Conservation (phyloP, 2,329 filamentous ascomycete species). For the Pseudogymnoascus sp. region DNA sequence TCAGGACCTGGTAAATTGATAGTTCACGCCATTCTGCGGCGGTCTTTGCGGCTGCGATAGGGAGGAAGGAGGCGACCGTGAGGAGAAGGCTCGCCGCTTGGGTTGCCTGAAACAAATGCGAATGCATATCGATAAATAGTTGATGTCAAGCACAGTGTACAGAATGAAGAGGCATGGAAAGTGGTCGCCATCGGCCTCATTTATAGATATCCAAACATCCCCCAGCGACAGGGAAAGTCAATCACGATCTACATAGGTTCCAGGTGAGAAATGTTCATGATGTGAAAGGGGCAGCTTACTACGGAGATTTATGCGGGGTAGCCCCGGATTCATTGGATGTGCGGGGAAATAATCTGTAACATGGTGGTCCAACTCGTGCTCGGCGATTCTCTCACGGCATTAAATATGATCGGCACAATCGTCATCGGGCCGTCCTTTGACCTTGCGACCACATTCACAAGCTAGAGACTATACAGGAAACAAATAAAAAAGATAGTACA, state of each 20-base stretch:
- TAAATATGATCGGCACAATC: not conserved
- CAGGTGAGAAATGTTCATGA: not conserved
- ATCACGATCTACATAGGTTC: not conserved
- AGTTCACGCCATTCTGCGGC: conserved; percentile 28
- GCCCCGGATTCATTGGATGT: not conserved
- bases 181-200: not conserved
- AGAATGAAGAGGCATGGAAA: not conserved
- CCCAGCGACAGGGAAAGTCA: not conserved
- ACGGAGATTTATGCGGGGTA: conserved; percentile 3
- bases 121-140: not conserved
- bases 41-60: not conserved
- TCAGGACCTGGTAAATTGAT: conserved; percentile 35
- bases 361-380: not conserved
- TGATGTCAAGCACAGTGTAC: not conserved
- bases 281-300: not conserved
- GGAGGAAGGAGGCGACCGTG: not conserved
- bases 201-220: not conserved
- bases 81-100: not conserved
- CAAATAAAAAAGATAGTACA: not conserved
- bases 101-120: not conserved
- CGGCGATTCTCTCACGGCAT: not conserved
- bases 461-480: not conserved
- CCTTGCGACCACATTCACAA: not conserved
- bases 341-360: not conserved
- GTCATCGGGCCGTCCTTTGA: conserved; percentile 4